Evolutionary conservation across 345 rosid species (phyloP).

Genomic region (Pistacia integerrima): DNA sequence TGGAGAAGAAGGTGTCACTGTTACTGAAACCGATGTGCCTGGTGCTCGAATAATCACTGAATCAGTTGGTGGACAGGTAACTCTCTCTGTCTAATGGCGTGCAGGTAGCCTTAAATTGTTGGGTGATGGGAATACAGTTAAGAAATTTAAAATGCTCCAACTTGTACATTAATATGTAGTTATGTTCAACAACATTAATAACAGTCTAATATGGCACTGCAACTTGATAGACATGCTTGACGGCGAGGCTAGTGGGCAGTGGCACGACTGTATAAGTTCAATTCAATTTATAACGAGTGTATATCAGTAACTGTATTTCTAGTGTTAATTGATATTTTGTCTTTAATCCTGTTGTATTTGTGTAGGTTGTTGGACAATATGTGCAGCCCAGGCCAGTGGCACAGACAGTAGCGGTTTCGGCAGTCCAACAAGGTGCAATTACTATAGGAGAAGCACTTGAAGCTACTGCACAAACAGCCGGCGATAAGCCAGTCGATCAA

Average conservation of each 20-base stretch:
- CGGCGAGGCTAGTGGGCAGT: too few species aligned
- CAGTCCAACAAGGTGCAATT: slow-evolving; percentile 36
- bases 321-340: neutral
- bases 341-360: neutral
- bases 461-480: slow-evolving; percentile 44
- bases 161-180: too few species aligned
- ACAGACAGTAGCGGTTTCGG: slow-evolving; percentile 18
- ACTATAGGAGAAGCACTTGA: slow-evolving; percentile 78
- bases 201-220: too few species aligned
- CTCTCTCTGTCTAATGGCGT: neutral
- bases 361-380: slow-evolving; percentile 54
- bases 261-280: too few species aligned
- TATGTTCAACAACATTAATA: too few species aligned
- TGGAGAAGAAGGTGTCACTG: slow-evolving; percentile 17
- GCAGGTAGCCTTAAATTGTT: too few species aligned
- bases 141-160: too few species aligned
- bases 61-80: slow-evolving; percentile 43
- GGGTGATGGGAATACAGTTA: too few species aligned
- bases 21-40: slow-evolving; percentile 24
- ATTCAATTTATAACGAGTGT: too few species aligned
- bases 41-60: slow-evolving; percentile 24
- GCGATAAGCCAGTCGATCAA: slow-evolving; percentile 56
- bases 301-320: neutral
- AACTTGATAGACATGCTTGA: too few species aligned
- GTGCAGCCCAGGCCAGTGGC: slow-evolving; percentile 44